These are phyloP conservation scores for Irpex sp. DNA, from an alignment of 1,284 basidiomycete genomes.

Conservation along the genomic window DNA sequence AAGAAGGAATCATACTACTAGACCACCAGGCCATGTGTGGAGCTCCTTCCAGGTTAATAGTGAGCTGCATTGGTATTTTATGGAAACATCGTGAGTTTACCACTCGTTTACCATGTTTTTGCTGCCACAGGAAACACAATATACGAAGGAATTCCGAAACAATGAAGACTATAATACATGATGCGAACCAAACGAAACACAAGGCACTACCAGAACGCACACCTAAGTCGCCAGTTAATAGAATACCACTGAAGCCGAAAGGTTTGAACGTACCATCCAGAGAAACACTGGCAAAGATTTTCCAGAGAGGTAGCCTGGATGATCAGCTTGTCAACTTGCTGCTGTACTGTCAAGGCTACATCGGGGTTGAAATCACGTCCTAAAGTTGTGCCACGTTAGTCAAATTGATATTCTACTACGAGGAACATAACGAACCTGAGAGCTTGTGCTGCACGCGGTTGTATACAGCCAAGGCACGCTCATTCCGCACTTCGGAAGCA, in stretches of 20 bases:
- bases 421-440: slow-evolving; percentile 56
- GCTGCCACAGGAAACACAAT: too few species aligned
- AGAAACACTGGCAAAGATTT: slow-evolving; percentile 94
- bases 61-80: background rate
- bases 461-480: slow-evolving; percentile 86
- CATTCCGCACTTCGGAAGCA: slow-evolving; percentile 85
- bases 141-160: background rate
- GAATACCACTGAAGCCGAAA: background rate
- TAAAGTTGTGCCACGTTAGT: slow-evolving; percentile 21
- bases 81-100: background rate
- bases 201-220: slow-evolving; percentile 35
- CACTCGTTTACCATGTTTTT: background rate
- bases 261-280: slow-evolving; percentile 71
- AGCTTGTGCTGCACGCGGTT: slow-evolving; percentile 93
- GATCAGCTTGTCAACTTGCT: slow-evolving; percentile 90
- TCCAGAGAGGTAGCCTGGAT: slow-evolving; percentile 88
- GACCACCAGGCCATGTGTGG: slow-evolving; percentile 2
- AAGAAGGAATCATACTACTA: slow-evolving; percentile 9
- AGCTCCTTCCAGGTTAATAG: background rate
- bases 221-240: slow-evolving; percentile 22
- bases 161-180: background rate
- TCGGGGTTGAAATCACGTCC: slow-evolving; percentile 91
- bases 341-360: slow-evolving; percentile 63
- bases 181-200: background rate
- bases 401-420: background rate